Base-by-base conservation (phyloP, 257 asterid species). In the Solanum megistacrolobum region DNA sequence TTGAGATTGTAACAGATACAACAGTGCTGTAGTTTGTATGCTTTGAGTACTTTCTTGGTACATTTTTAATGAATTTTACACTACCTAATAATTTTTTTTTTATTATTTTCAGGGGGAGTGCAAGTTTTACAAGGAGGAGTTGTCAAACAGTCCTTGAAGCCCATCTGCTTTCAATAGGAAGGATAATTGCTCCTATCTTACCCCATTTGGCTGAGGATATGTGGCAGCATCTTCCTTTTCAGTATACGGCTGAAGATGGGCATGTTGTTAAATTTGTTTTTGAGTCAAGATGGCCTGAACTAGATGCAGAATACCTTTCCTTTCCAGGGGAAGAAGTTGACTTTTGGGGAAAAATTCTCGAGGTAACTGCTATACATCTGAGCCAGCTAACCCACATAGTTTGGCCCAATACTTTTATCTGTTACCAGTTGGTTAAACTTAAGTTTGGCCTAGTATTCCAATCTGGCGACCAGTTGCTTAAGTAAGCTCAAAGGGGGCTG, bases 151-250 rank as follows among this genome's bases (percentile, higher is more conserved):
- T 96, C 88, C 98, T 97, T 78, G 92, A 98, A 86, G 95, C 93
- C 73, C 99, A 96, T 87, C 86, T 97, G 69, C 94, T 93, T 84
- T 91, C 98, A 84, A 62, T 96, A 32, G 94, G 92, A 69, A 94
- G 98, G 88, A 92, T 94, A 84, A 88, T 97, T 86, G 98, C 99
- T 83, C 99, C 99, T 11, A 96, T 97, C 87, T 91, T 97, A 88
- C 99, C 99, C 5, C 99, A 97, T 94, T 92, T 97, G 90, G 98
- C 99, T 1, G 99, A 97, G 90, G 99, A 97, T 85, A 96, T 96
- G 48, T 97, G 99, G 99, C 99, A 96, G 89, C 90, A 95, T 91
- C 98, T 97, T 88, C 99, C 99, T 72, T 97, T 94, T 83, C 94
- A 94, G 66, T 92, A 91, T 94, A 89, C 91, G 25, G 82, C 91